Conservation (phyloP, 2,329 filamentous ascomycete genomes). For the Pleomassaria siparia region DNA sequence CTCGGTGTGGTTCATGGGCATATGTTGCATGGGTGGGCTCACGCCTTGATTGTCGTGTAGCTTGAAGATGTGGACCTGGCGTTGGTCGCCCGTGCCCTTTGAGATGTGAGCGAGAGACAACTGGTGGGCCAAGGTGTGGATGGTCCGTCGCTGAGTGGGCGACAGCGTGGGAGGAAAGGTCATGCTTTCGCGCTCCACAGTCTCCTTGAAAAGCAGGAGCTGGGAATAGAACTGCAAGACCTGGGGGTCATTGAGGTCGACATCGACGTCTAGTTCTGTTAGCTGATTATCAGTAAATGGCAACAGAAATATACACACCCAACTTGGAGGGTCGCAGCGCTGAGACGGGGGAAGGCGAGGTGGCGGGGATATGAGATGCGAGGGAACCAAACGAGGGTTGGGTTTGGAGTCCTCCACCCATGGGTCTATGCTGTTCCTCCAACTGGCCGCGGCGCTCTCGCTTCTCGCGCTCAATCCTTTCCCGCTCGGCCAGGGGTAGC, state of each 20-base stretch:
- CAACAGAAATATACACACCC: constrained; percentile 37
- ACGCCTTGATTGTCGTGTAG: constrained; percentile 59
- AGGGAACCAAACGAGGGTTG: constrained; percentile 86
- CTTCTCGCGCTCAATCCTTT: constrained; percentile 96
- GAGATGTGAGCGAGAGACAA: constrained; percentile 91
- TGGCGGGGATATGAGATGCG: constrained; percentile 62
- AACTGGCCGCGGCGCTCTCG: constrained; percentile 92
- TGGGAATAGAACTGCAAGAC: constrained; percentile 89
- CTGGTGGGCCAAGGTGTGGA: constrained; percentile 93
- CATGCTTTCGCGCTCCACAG: constrained; percentile 73
- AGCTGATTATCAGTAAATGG: constrained; percentile 4
- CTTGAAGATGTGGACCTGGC: constrained; percentile 89
- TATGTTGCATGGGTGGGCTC: constrained; percentile 64
- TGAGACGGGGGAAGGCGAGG: constrained; percentile 69
- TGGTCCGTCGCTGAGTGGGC: constrained; percentile 81
- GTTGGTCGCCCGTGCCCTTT: constrained; percentile 80
- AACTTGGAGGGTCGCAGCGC: constrained; percentile 52
- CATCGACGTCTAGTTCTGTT: constrained; percentile 52
- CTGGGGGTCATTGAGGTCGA: constrained; percentile 88
- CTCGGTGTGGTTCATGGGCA: constrained; percentile 67
- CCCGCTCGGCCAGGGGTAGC: constrained; percentile 90
- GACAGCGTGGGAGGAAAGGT: constrained; percentile 81
- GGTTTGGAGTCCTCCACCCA: constrained; percentile 69
- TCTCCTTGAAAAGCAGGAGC: constrained; percentile 84
- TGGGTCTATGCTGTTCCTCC: constrained; percentile 90